Base-by-base conservation (phyloP, 2,329 filamentous ascomycete genomes). In the Lojkania enalia region DNA sequence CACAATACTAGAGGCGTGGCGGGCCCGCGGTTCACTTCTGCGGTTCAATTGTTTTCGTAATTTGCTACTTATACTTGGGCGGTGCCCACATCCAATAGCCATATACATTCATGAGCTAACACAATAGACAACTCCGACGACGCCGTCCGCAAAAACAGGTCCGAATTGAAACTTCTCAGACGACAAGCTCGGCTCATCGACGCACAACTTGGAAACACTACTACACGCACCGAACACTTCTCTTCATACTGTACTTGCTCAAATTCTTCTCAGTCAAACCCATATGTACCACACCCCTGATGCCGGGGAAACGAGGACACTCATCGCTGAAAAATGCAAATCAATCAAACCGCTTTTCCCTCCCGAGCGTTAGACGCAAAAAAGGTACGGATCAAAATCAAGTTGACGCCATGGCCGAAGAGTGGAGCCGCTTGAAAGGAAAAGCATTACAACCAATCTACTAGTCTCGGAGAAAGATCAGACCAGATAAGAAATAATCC, bases 361-460 rank as follows among this genome's bases (percentile, higher is more conserved):
- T 59, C 54, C 54, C 50, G 50, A 46, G 41, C 39, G 51, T 45
- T 52, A 49, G 47, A 51, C 58, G 44, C 44, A 46, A 42, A 38
- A 27, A 20, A 20, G 18, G 3, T 21, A 4, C 30, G 19, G 15
- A 44, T 4, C 9, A 38, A 16, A 52, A 41, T 39, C 46, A 49
- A 49, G 37, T 43, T 45, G 49, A 58, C 58, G 57, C 62, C 64
- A 23, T 40, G 49, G 53, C 47, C 49, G 55, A 18, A 44, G 61
- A 65, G 56, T 55, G 57, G 58, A 52, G 57, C 57, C 48, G 58
- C 62, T 61, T 59, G 48, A 47, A 47, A 35, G 44, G 39, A 50
- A 48, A 59, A 57, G 15, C 55, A 65, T 61, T 61, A 66, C 52
- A 63, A 61, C 62, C 59, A 62, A 48, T 59, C 58, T 51, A 60